Evolutionary conservation across 1,139 yeast species (phyloP).

Genomic region (Saccharomycopsis hybrid): DNA sequence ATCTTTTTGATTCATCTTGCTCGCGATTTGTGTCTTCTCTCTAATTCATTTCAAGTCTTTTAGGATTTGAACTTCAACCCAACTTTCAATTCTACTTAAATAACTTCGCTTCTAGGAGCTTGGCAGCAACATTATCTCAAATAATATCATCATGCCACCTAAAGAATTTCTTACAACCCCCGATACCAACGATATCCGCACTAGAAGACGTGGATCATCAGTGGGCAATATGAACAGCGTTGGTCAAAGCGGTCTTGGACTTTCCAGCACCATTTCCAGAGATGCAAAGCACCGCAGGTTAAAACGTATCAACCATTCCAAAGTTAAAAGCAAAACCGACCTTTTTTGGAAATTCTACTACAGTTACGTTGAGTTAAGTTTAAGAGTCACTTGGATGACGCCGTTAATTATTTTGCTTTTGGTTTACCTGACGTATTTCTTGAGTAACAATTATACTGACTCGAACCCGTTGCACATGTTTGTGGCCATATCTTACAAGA

Average conservation of each 20-base stretch:
- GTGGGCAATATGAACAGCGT: constrained; percentile 55
- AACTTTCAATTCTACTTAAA: too few species aligned
- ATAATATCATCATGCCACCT: neutral
- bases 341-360: constrained; percentile 24
- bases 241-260: constrained; percentile 46
- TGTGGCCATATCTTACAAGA: constrained; percentile 61
- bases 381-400: constrained; percentile 73
- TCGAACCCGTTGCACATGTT: constrained; percentile 61
- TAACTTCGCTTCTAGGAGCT: too few species aligned
- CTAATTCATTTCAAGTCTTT: too few species aligned
- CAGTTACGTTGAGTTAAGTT: constrained; percentile 33
- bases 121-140: too few species aligned
- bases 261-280: constrained; percentile 28
- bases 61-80: too few species aligned
- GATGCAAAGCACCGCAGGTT: constrained; percentile 33
- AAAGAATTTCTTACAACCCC: neutral
- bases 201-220: constrained; percentile 36
- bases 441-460: constrained; percentile 41
- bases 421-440: constrained; percentile 36
- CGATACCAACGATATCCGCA: constrained; percentile 6
- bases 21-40: too few species aligned
- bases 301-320: constrained; percentile 28
- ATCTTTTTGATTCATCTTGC: too few species aligned
- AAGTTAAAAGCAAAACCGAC: constrained; percentile 33
- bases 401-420: constrained; percentile 48